Percentiles rank a stretch among this genome's conserved stretches.
These are phyloP conservation scores for Salvia splendens DNA, from an alignment of 257 asterid species.

Conservation along the genomic window DNA sequence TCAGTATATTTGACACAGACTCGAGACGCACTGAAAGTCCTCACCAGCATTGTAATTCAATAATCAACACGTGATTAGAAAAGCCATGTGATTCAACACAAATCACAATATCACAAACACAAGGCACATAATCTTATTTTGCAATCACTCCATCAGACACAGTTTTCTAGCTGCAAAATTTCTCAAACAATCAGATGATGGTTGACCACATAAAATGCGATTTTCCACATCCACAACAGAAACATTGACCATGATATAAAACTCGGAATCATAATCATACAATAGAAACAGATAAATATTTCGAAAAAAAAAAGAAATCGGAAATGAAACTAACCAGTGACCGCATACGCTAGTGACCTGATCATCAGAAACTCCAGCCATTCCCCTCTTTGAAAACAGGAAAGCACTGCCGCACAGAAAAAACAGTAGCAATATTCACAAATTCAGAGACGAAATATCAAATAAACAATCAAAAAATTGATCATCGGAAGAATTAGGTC, in stretches of 20 bases:
- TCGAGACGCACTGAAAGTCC: constrained; percentile 5
- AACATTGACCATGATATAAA: neutral
- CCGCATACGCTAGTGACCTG: constrained; percentile 68
- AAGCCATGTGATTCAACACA: neutral
- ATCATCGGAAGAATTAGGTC: neutral
- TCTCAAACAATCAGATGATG: constrained; percentile 12
- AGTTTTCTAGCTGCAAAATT: constrained; percentile 12
- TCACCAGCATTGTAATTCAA: constrained; percentile 7
- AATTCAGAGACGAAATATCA: constrained; percentile 22
- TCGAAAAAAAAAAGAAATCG: neutral
- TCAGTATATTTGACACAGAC: neutral
- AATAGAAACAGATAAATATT: neutral
- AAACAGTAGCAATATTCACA: neutral
- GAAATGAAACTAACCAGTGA: constrained; percentile 60
- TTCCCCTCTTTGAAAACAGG: constrained; percentile 31
- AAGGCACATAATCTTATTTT: constrained; percentile 8
- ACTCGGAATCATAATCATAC: neutral
- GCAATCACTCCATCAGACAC: neutral
- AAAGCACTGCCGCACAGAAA: constrained; percentile 23
- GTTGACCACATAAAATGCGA: constrained; percentile 7
- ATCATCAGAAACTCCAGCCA: constrained; percentile 75
- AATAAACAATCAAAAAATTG: neutral
- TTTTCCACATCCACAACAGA: constrained; percentile 8
- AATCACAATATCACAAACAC: constrained; percentile 13
- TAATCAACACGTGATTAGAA: constrained; percentile 3